Conservation (phyloP, 2,329 filamentous ascomycete species). For the Aureobasidium namibiae region DNA sequence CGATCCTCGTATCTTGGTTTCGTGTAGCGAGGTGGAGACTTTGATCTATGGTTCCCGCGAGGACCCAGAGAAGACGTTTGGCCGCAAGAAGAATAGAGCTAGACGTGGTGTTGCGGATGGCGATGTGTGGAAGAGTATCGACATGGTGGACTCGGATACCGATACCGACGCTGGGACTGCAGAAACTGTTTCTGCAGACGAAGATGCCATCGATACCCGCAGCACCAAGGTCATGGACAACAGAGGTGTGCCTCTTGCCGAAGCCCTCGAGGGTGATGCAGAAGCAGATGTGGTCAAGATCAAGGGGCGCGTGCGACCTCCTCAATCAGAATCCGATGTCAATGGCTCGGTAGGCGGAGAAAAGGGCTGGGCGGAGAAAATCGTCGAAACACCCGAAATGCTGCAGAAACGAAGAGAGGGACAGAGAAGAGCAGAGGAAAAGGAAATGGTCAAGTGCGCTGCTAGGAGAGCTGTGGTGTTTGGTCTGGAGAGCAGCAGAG, state of each 20-base stretch:
- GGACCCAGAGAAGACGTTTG: slow-evolving; percentile 39
- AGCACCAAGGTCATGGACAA: neutral
- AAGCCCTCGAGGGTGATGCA: slow-evolving; percentile 8
- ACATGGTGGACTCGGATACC: slow-evolving; percentile 27
- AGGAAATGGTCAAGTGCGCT: slow-evolving; percentile 54
- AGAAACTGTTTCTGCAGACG: slow-evolving; percentile 13
- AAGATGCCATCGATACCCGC: slow-evolving; percentile 15
- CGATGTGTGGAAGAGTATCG: slow-evolving; percentile 36
- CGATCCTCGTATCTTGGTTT: slow-evolving; percentile 42
- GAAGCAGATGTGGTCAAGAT: slow-evolving; percentile 16
- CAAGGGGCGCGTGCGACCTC: slow-evolving; percentile 24
- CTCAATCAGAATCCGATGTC: slow-evolving; percentile 41
- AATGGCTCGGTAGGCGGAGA: slow-evolving; percentile 50
- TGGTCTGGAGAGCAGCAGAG: slow-evolving; percentile 32
- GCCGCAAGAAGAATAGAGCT: slow-evolving; percentile 38
- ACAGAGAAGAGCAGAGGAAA: slow-evolving; percentile 39
- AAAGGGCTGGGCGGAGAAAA: slow-evolving; percentile 46
- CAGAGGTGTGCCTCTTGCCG: neutral
- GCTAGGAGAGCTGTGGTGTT: slow-evolving; percentile 54
- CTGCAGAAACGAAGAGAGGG: slow-evolving; percentile 41
- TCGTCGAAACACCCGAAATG: slow-evolving; percentile 45
- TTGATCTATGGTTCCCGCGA: slow-evolving; percentile 40
- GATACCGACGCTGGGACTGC: neutral
- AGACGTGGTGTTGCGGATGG: slow-evolving; percentile 32
- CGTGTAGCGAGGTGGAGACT: slow-evolving; percentile 43